Conservation (phyloP, 345 rosid genomes). For the Syzygium oleosum region DNA sequence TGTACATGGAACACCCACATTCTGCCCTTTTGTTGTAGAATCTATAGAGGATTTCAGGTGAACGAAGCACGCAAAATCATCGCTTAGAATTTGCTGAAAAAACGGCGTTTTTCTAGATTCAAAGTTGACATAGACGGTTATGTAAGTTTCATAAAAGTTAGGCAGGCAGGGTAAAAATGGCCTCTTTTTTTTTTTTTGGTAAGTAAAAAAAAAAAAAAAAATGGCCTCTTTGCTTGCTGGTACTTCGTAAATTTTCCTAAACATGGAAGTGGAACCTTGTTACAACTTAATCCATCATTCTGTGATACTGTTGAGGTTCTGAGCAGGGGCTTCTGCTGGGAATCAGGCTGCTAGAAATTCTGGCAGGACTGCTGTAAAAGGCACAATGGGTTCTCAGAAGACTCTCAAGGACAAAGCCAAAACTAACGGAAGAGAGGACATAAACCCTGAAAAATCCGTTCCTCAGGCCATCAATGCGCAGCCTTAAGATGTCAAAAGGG, state of each 20-base stretch:
- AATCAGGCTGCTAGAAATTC: constrained; percentile 22
- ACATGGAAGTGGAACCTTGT: not conserved
- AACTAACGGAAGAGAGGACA: constrained; percentile 16
- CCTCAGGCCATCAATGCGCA: constrained; percentile 15
- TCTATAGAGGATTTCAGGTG: not conserved
- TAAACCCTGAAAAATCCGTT: constrained; percentile 16
- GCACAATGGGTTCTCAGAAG: constrained; percentile 22
- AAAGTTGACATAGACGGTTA: not conserved
- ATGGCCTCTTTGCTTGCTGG: not conserved
- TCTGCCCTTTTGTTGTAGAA: not conserved
- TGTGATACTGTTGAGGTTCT: not conserved
- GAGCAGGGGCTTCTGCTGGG: constrained; percentile 24
- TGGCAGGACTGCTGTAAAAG: constrained; percentile 21
- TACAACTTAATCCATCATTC: not conserved
- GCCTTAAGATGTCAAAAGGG: not conserved
- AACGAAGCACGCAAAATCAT: not conserved
- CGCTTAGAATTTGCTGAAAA: not conserved
- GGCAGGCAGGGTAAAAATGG: not conserved
- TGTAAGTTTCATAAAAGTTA: not conserved
- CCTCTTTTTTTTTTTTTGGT: too few species aligned
- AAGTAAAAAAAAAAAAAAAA: too few species aligned
- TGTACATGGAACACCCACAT: not conserved
- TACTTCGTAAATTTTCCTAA: not conserved
- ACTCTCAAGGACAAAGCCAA: constrained; percentile 21
- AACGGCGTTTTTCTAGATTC: not conserved